Conservation (phyloP, 78 protist genomes). For the Dictyostelium intermedium region DNA sequence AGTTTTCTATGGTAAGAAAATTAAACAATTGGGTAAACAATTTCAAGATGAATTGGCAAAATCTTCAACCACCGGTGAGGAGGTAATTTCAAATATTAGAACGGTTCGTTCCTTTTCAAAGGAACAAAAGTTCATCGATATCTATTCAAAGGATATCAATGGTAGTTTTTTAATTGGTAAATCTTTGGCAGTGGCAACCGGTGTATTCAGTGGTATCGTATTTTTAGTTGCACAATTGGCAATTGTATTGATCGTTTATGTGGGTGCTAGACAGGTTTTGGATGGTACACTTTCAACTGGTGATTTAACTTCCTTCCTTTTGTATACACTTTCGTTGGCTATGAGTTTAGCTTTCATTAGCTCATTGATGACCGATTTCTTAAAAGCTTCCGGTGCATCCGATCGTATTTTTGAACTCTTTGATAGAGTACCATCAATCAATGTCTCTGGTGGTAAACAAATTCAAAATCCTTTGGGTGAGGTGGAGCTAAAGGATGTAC, state of each 20-base stretch:
- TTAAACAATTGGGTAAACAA: conserved; percentile 69
- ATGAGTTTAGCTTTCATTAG: conserved; percentile 76
- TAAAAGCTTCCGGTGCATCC: conserved; percentile 87
- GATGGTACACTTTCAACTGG: conserved; percentile 73
- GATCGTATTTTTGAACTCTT: conserved; percentile 90
- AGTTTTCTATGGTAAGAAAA: conserved; percentile 70
- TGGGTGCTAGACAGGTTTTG: conserved; percentile 86
- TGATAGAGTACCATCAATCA: conserved; percentile 82
- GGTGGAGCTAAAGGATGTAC: conserved; percentile 84
- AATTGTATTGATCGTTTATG: conserved; percentile 74
- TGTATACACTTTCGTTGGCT: conserved; percentile 84
- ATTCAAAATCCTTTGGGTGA: conserved; percentile 61
- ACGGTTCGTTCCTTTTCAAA: conserved; percentile 88
- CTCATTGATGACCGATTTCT: conserved; percentile 71
- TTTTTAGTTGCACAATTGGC: conserved; percentile 60
- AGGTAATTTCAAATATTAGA: conserved; percentile 72
- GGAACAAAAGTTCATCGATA: conserved; percentile 46
- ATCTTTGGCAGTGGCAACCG: conserved; percentile 28
- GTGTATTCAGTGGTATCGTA: conserved; percentile 42
- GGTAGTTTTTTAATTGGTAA: conserved; percentile 68
- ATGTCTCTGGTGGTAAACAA: conserved; percentile 37
- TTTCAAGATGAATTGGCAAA: conserved; percentile 85
- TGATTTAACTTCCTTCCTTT: conserved; percentile 75
- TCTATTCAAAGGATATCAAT: conserved; percentile 61
- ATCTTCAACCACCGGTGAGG: conserved; percentile 31